Evolutionary conservation across 176 grass and related monocot species (phyloP).

Genomic region (Aegilops speltoides): DNA sequence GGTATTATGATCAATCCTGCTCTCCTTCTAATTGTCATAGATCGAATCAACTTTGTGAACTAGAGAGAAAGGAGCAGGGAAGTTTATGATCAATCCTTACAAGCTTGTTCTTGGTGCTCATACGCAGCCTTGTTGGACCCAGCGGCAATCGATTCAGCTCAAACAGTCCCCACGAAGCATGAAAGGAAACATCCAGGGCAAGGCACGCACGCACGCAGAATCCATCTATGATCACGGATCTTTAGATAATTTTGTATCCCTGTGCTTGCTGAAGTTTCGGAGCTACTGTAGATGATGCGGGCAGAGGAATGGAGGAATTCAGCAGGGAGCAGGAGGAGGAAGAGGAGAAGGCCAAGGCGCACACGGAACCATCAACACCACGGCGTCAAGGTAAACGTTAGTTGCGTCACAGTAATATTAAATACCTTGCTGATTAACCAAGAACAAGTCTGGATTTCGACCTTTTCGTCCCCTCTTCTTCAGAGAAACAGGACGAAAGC

Average conservation of each 20-base stretch:
- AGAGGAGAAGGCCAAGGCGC: background rate
- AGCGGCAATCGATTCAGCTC: background rate
- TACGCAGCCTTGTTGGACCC: background rate
- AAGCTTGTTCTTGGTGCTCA: background rate
- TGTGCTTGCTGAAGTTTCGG: background rate
- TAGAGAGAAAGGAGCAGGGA: background rate
- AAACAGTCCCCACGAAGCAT: background rate
- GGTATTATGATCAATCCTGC: slow-evolving; percentile 18
- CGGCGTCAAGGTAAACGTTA: slow-evolving; percentile 14
- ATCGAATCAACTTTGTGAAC: background rate
- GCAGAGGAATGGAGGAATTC: background rate
- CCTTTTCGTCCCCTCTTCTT: background rate
- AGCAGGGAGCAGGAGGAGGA: background rate
- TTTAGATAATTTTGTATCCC: background rate
- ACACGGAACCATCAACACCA: slow-evolving; percentile 4
- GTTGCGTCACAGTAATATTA: background rate
- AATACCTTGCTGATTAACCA: background rate
- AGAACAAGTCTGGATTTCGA: background rate
- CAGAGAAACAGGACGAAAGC: background rate
- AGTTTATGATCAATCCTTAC: background rate
- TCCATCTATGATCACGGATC: background rate
- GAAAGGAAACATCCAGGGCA: background rate
- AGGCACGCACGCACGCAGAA: slow-evolving; percentile 25
- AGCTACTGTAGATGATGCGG: background rate
- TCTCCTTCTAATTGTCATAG: background rate